Percentiles rank a stretch among this genome's conserved stretches.
These are phyloP conservation scores for Emergomyces africanus DNA, from an alignment of 2,329 filamentous ascomycete species.

Conservation along the genomic window DNA sequence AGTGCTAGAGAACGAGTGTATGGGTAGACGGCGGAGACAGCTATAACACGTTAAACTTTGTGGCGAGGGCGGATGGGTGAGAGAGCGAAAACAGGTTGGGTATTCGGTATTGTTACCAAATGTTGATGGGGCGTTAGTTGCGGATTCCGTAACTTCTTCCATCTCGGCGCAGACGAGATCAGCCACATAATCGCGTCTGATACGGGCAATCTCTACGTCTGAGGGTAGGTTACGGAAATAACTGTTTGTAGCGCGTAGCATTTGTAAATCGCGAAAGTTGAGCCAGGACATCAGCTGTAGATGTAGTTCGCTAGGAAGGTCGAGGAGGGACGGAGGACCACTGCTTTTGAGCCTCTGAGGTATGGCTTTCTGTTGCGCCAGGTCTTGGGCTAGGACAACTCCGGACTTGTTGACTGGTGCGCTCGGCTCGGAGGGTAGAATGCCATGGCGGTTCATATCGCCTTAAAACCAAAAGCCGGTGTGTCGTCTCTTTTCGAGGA, in stretches of 20 bases:
- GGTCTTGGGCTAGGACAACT: not conserved
- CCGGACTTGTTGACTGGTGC: not conserved
- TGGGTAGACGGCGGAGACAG: conserved; percentile 11
- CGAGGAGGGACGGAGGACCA: not conserved
- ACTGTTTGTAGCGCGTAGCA: conserved; percentile 8
- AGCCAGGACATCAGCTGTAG: conserved; percentile 7
- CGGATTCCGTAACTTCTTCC: not conserved
- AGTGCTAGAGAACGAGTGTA: conserved; percentile 7
- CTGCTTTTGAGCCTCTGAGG: not conserved
- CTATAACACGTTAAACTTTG: conserved; percentile 10
- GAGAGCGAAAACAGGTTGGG: too few relatives aligned
- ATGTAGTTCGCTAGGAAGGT: conserved; percentile 9
- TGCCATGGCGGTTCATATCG: not conserved
- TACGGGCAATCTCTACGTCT: conserved; percentile 4
- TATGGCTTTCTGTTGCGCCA: not conserved
- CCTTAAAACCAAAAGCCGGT: not conserved
- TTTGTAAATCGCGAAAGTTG: conserved; percentile 6
- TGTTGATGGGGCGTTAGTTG: not conserved
- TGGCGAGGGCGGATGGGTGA: conserved; percentile 4
- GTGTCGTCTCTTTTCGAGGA: not conserved
- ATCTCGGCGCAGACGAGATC: conserved; percentile 2
- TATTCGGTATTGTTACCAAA: not conserved
- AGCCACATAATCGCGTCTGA: conserved; percentile 3
- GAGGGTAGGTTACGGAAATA: conserved; percentile 10
- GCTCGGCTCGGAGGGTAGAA: not conserved